Percentiles rank a stretch among this genome's conserved stretches.
Evolutionary conservation across 2,329 filamentous ascomycete species (phyloP).

Genomic region (Hymenoscyphus occultus): DNA sequence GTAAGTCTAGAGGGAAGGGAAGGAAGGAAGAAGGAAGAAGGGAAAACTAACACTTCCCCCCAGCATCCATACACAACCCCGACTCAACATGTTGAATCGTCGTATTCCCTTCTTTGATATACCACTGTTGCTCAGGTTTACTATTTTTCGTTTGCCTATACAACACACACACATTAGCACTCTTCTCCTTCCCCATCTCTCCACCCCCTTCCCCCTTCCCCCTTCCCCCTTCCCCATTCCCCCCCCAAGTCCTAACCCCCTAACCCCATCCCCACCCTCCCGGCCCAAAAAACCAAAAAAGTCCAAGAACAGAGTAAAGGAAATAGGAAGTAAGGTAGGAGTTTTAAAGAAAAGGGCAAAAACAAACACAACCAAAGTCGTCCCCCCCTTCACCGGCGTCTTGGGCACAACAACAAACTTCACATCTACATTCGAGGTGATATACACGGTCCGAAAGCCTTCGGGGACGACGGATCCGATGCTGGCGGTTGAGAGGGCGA

Average conservation of each 20-base stretch:
- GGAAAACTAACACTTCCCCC: conserved; percentile 18
- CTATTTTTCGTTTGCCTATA: conserved; percentile 18
- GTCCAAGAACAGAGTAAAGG: too few species aligned
- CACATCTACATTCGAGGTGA: conserved; percentile 19
- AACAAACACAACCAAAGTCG: conserved; percentile 19
- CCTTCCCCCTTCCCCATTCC: not conserved
- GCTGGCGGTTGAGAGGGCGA: too few species aligned
- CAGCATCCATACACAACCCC: conserved; percentile 21
- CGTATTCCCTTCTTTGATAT: conserved; percentile 22
- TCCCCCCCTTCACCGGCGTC: conserved; percentile 13
- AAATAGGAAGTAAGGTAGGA: too few species aligned
- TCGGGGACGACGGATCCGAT: too few species aligned
- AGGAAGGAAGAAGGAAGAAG: too few species aligned
- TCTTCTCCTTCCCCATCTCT: not conserved
- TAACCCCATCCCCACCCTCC: too few species aligned
- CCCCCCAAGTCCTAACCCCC: too few species aligned
- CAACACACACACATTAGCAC: not conserved
- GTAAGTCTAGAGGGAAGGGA: too few species aligned
- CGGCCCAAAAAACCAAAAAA: too few species aligned
- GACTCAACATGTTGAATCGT: conserved; percentile 19
- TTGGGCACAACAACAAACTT: conserved; percentile 21
- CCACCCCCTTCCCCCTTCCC: not conserved
- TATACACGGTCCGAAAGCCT: conserved; percentile 20
- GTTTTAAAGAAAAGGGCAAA: not conserved
- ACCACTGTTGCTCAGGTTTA: conserved; percentile 23